Conservation (phyloP, 768 basidiomycete genomes). For the Mycena galopus region DNA sequence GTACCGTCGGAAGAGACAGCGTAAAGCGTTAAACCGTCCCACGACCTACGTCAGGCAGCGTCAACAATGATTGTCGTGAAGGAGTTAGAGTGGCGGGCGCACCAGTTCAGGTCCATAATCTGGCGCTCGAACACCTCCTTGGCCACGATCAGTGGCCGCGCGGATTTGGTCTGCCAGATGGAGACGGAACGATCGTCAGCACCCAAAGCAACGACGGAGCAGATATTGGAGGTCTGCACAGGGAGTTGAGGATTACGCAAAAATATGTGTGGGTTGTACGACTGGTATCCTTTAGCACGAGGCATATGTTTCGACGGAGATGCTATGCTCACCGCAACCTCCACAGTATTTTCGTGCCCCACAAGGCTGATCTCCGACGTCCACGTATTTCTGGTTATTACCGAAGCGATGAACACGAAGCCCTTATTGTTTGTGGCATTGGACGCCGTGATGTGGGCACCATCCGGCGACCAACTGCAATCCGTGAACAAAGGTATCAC, state of each 20-base stretch:
- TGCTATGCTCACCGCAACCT: constrained; percentile 80
- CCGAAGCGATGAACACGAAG: constrained; percentile 97
- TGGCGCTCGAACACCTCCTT: constrained; percentile 95
- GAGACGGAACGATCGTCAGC: constrained; percentile 95
- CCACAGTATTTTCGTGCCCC: constrained; percentile 96
- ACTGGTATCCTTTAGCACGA: constrained; percentile 52
- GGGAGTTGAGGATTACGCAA: constrained; percentile 77
- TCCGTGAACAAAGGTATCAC: neutral
- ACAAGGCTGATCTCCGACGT: constrained; percentile 93
- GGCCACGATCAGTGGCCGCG: constrained; percentile 91
- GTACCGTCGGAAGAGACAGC: constrained; percentile 97
- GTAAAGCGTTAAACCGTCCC: constrained; percentile 92
- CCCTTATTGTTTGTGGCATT: constrained; percentile 97
- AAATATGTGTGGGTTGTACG: constrained; percentile 96
- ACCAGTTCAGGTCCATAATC: constrained; percentile 97
- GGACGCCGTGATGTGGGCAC: constrained; percentile 97
- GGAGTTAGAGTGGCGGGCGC: constrained; percentile 40
- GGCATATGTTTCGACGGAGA: constrained; percentile 8
- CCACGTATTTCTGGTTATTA: constrained; percentile 92
- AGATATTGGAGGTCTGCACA: constrained; percentile 85
- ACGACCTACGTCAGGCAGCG: constrained; percentile 71
- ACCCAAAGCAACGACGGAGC: constrained; percentile 93
- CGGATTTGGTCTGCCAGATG: constrained; percentile 95
- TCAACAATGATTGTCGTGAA: constrained; percentile 14
- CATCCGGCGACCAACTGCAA: constrained; percentile 96